Base-by-base conservation (phyloP, 257 asterid genomes). In the Fraxinus pennsylvanica region DNA sequence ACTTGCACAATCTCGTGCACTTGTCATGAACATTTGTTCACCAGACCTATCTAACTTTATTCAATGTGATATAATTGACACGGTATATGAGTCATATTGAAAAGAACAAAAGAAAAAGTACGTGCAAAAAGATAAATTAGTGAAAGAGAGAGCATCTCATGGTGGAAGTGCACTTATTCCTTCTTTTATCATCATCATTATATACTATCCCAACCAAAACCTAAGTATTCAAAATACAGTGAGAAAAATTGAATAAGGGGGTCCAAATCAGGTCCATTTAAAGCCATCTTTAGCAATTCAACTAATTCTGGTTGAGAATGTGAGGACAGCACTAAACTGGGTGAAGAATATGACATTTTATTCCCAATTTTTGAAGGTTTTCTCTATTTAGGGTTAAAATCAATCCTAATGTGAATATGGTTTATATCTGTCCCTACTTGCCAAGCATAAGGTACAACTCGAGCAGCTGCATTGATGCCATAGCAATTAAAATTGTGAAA, bases 251-350 rank as follows among this genome's bases (percentile, higher is more conserved):
- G 14, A 9, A 41, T 19, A 17, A 30, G 72, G 71, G 29, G 76
- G 70, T 71, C 72, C 52, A 65, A 41, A 50, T 7, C 25, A 21
- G 12, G 66, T 45, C 54, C 54, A 14, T 45, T 45, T 45, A 45
- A 45, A 13, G n/a, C 54, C n/a, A 13, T 45, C 54, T 45, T 45
- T 13, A 3, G 54, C n/a, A 2, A 21, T n/a, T 57, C 19, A 63
- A 80, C 83, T 30, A 82, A 80, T 75, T 73, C 68, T 83, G 81
- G 83, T 73, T 75, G 79, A 57, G 39, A 75, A 41, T 33, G 72
- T 5, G 69, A 78, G 82, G 82, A 80, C 82, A 3, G 1, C 33
- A 61, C 68, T 74, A 77, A 77, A 84, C 72, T 71, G 57, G 79
- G 80, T 38, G 79, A 78, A 77, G 30, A 25, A 12, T 6, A 25